These are phyloP conservation scores for Lotus japonicus DNA, from an alignment of 306 rosid species.

Conservation along the genomic window DNA sequence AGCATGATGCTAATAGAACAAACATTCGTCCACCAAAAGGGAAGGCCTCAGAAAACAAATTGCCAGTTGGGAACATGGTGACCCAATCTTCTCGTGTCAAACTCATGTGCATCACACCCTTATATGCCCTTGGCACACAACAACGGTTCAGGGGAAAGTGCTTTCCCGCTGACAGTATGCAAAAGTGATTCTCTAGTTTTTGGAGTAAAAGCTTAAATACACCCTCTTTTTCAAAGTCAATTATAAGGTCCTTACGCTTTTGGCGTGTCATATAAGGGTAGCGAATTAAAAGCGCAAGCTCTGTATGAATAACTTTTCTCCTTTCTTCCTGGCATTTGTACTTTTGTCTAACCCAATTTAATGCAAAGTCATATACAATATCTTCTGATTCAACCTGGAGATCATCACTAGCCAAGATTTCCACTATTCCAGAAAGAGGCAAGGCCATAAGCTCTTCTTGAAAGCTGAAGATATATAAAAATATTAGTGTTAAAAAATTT, in stretches of 20 bases:
- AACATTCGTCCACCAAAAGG: conserved; percentile 98
- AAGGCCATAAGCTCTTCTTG: too few species aligned
- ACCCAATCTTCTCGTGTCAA: conserved; percentile 82
- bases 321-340: conserved; percentile 73
- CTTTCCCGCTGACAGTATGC: conserved; percentile 66
- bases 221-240: conserved; percentile 82
- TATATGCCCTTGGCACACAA: conserved; percentile 83
- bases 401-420: too few species aligned
- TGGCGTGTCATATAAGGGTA: conserved; percentile 90
- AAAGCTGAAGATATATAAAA: too few species aligned
- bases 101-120: conserved; percentile 87
- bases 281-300: conserved; percentile 76
- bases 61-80: conserved; percentile 74
- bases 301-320: conserved; percentile 59
- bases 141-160: conserved; percentile 54
- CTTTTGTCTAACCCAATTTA: too few species aligned
- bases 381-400: too few species aligned
- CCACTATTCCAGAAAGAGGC: too few species aligned
- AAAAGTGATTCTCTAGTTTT: conserved; percentile 85
- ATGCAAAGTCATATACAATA: too few species aligned
- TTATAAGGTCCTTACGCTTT: conserved; percentile 80
- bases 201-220: conserved; percentile 83
- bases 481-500: too few species aligned
- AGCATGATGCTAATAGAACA: conserved; percentile 92
- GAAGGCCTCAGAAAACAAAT: conserved; percentile 95